Conservation (phyloP, 805 yeast genomes). For the Lipomyces yamanashiensis region DNA sequence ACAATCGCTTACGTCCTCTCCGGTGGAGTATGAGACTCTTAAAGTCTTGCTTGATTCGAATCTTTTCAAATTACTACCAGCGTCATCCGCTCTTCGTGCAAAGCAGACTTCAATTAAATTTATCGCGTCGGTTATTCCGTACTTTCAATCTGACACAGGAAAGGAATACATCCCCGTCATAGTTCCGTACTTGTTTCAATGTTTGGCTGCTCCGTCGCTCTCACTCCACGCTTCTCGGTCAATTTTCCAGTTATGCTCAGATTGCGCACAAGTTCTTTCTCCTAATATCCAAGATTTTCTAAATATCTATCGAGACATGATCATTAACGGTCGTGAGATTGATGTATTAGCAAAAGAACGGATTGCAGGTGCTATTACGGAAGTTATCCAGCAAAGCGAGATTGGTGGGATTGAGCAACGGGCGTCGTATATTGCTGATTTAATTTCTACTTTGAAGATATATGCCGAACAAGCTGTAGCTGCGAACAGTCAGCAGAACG, state of each 20-base stretch:
- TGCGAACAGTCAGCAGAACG: neutral
- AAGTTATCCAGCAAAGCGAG: conserved; percentile 28
- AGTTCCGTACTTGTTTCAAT: conserved; percentile 59
- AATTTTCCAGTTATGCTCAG: conserved; percentile 53
- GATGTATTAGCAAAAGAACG: conserved; percentile 42
- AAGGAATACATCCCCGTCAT: conserved; percentile 53
- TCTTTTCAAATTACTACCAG: conserved; percentile 41
- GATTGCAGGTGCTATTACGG: conserved; percentile 37
- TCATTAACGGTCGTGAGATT: conserved; percentile 40
- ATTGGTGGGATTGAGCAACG: conserved; percentile 6
- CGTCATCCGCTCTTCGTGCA: conserved; percentile 42
- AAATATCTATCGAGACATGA: conserved; percentile 30
- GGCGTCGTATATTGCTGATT: conserved; percentile 13
- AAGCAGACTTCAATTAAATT: conserved; percentile 59
- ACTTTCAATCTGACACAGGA: conserved; percentile 57
- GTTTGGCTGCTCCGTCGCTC: conserved; percentile 43
- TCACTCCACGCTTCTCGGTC: conserved; percentile 58
- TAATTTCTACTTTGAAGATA: conserved; percentile 15
- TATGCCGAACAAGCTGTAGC: conserved; percentile 20
- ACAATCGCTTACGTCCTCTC: conserved; percentile 51
- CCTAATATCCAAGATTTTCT: conserved; percentile 25
- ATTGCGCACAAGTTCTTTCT: conserved; percentile 22
- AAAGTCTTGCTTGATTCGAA: conserved; percentile 41
- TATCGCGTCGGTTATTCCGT: conserved; percentile 54
- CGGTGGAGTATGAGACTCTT: conserved; percentile 42